Evolutionary conservation across 2,329 filamentous ascomycete genomes (phyloP), one percentile per base, ranked within the genome.

Genomic region (Calycina marina): DNA sequence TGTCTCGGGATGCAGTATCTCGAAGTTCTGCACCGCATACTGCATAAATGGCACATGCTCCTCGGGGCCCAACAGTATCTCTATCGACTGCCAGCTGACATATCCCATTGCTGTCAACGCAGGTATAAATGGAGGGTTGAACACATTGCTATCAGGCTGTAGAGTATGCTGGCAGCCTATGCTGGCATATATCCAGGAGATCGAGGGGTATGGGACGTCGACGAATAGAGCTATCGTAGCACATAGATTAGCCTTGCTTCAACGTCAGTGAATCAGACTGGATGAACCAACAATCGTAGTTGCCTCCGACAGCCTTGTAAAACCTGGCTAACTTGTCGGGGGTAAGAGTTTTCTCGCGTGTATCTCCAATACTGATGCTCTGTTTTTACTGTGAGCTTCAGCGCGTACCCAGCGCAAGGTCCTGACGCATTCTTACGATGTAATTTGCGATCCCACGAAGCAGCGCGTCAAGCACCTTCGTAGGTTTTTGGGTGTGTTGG

Each of bases 171-270:
- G 80, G 53, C 88, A 94, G 45, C 88, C 90, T 31, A 93, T 72
- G 5, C 81, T 81, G 49, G 84, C 80, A 65, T 92, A 96, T 42
- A 94, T 90, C 58, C 84, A 92, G 16, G 86, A 90, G 40, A 98
- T 75, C 26, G 78, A 77, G 22, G 72, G 61, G 38, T 76, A 60
- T 13, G 79, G 75, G 18, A 79, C 82, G 3, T 77, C 67, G 25
- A 88, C 62, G 54, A 96, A 96, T 33, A 96, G 69, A 14, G 67
- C 69, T 72, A 44, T 38, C 30, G 14, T 18, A 36, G 31, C 29
- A 22, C 18, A 38, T 38, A 35, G 6, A 15, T 44, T 32, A 45
- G 40, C 35, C 33, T 40, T 28, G 39, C 14, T 29, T 15, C 11
- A 28, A 12, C 9, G 8, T 24, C 8, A 16, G 4, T 14, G 27